Conservation (phyloP, 2,329 filamentous ascomycete species). For the Neoascochyta sp. region DNA sequence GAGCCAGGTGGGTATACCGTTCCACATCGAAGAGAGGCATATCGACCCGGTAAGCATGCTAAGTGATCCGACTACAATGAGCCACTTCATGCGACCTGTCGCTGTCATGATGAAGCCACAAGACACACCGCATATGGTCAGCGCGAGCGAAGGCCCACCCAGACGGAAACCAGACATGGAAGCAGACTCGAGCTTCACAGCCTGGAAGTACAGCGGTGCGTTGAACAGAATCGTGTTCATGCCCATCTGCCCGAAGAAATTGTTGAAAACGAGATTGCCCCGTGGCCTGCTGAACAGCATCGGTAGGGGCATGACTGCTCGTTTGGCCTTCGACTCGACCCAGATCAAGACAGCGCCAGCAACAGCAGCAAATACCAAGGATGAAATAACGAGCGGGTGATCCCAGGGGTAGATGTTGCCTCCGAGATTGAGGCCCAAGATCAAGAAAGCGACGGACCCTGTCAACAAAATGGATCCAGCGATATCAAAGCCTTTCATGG, state of each 20-base stretch:
- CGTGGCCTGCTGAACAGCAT: constrained; percentile 48
- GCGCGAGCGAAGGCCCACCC: constrained; percentile 57
- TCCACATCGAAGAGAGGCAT: constrained; percentile 36
- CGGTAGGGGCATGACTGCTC: constrained; percentile 49
- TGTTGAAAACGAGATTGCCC: constrained; percentile 50
- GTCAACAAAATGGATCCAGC: constrained; percentile 49
- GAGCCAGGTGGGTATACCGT: constrained; percentile 39
- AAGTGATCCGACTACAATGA: constrained; percentile 39
- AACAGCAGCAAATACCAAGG: constrained; percentile 43
- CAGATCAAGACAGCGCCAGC: constrained; percentile 41
- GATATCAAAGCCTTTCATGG: constrained; percentile 49
- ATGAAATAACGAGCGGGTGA: constrained; percentile 49
- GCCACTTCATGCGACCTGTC: constrained; percentile 43
- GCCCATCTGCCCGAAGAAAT: constrained; percentile 50
- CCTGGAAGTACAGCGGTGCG: constrained; percentile 64
- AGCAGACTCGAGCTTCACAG: constrained; percentile 53
- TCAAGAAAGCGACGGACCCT: constrained; percentile 46
- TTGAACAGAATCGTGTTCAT: constrained; percentile 62
- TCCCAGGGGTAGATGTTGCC: constrained; percentile 52
- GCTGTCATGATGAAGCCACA: constrained; percentile 45
- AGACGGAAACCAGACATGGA: constrained; percentile 71
- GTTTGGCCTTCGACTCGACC: constrained; percentile 38
- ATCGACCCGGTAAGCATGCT: constrained; percentile 38
- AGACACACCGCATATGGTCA: constrained; percentile 41
- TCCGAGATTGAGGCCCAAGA: constrained; percentile 52